Evolutionary conservation across 352 stramenopile genomes (phyloP), one percentile per base, ranked within the genome.

Genomic region (Nothophytophthora sp.): DNA sequence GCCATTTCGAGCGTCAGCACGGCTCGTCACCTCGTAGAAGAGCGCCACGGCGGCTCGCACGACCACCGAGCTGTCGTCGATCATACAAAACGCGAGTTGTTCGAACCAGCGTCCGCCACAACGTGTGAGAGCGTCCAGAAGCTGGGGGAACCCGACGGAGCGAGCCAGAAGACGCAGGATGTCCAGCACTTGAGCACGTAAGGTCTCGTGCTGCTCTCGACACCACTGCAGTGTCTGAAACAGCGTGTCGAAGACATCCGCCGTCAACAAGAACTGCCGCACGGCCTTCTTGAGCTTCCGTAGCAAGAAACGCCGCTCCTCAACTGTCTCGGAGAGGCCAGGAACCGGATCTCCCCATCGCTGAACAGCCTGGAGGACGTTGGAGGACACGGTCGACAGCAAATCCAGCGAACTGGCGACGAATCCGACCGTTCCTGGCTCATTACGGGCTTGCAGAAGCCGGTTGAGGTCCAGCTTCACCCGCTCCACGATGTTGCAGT

Each of bases 11-110:
- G 71, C 82, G 29, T 93, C 75, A 5, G 62, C 29, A 15, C 57
- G 67, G 11, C 66, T 63, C 2, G 69, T 89, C 15, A 91, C 63
- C 27, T 86, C 76, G 39, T 81, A 73, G 52, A 86, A 87, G 15
- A 91, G 45, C 5, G 69, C 66, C 10, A 88, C 51, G 6, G 76
- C 69, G 6, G 71, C 61, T 15, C 54, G 40, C 18, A 65, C 73
- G 25, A 86, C 64, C 1, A 33, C 19, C 2, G 59, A 30, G n/a
- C 70, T 64, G 0, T 33, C 9, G 27, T 74, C 56, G 12, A 61
- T 61, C 38, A 93, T 68, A 47, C 69, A 82, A 1, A 62, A 13
- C 1, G 86, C 42, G 27, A 88, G 50, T 16, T 66, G 46, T 33
- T 86, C 71, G 18, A 91, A 55, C 30, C 59, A 57, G 18, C 74